A percentile compares a stretch with the other conserved stretches of the same genome.
Evolutionary conservation across 768 basidiomycete genomes (phyloP).

Genomic region (Pholiota microspora): DNA sequence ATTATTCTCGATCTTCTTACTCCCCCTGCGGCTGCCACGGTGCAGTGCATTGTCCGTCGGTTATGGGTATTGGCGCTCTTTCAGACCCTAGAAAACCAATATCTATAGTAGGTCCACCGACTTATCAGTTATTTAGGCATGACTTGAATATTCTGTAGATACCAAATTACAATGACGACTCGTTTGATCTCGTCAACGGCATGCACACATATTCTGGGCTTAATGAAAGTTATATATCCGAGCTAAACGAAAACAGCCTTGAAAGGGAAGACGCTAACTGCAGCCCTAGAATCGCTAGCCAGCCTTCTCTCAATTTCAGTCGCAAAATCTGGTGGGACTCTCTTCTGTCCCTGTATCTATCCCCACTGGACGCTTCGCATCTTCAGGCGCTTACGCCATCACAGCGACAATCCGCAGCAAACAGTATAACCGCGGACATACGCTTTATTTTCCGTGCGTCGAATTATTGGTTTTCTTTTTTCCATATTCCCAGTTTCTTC

Average conservation of each 20-base stretch:
- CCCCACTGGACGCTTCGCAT: slow-evolving; percentile 29
- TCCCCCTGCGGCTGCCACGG: slow-evolving; percentile 30
- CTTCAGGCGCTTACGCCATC: slow-evolving; percentile 33
- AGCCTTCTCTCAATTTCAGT: slow-evolving; percentile 64
- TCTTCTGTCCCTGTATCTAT: slow-evolving; percentile 54
- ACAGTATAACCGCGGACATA: slow-evolving; percentile 51
- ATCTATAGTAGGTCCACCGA: slow-evolving; percentile 14
- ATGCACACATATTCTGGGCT: slow-evolving; percentile 16
- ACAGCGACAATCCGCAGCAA: slow-evolving; percentile 45
- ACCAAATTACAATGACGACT: slow-evolving; percentile 13
- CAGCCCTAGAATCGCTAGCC: slow-evolving; percentile 36
- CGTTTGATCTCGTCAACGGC: slow-evolving; percentile 20
- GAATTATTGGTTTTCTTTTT: slow-evolving; percentile 73
- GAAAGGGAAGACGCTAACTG: slow-evolving; percentile 16
- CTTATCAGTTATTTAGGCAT: slow-evolving; percentile 5
- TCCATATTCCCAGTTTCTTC: slow-evolving; percentile 71
- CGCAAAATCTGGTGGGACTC: slow-evolving; percentile 83
- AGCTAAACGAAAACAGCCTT: slow-evolving; percentile 28
- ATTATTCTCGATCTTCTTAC: slow-evolving; percentile 19
- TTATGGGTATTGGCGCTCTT: slow-evolving; percentile 17
- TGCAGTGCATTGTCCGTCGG: slow-evolving; percentile 24
- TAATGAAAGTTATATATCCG: slow-evolving; percentile 24
- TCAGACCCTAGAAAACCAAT: slow-evolving; percentile 18
- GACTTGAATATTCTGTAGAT: slow-evolving; percentile 15
- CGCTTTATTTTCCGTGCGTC: slow-evolving; percentile 63